phyloP scores from a whole-genome alignment of 2,329 filamentous ascomycete genomes.

The Pseudocercospora vitis region DNA sequence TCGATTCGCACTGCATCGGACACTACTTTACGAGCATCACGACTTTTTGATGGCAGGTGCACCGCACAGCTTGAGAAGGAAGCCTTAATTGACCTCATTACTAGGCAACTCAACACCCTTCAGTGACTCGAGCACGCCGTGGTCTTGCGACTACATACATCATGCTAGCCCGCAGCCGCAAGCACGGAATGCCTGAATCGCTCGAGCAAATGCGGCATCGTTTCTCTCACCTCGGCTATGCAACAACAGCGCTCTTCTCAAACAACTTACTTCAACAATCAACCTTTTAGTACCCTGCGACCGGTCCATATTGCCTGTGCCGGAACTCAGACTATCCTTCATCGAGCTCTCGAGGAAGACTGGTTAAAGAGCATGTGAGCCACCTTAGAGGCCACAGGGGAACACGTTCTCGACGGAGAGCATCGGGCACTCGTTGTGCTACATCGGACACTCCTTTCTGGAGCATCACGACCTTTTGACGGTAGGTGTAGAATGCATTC shows the following conservation, averaged over 20 bases:
- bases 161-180: constrained; percentile 89
- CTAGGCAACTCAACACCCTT: constrained; percentile 83
- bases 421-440: no score
- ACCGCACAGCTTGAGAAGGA: no score
- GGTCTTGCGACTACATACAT: constrained; percentile 75
- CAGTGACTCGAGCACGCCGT: constrained; percentile 66
- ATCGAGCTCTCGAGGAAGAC: neutral
- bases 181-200: neutral
- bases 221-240: no score
- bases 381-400: no score
- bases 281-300: neutral
- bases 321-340: no score
- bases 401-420: no score
- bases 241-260: no score
- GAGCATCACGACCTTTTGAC: no score
- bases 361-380: neutral
- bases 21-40: constrained; percentile 51
- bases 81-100: no score
- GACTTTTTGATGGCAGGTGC: constrained; percentile 59
- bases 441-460: no score
- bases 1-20: constrained; percentile 77
- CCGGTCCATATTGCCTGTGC: neutral
- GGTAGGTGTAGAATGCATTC: no score
- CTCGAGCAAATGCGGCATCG: no score
- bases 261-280: neutral